Conservation (phyloP, 371 early-diverging fungal species). For the Mucor mucedo region DNA sequence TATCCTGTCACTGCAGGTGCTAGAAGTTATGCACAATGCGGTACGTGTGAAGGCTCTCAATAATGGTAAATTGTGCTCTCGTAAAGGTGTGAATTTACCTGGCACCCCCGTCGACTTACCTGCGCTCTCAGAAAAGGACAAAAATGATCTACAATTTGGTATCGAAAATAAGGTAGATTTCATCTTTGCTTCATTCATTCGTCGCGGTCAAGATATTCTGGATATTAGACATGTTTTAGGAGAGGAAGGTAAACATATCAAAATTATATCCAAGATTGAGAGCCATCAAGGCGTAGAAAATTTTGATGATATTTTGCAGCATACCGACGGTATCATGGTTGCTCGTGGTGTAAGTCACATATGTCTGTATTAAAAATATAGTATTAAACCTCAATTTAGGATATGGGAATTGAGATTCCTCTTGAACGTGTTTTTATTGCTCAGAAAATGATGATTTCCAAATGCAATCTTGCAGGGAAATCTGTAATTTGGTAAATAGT, state of each 20-base stretch:
- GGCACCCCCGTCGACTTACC: slow-evolving; percentile 87
- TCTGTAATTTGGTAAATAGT: slow-evolving; percentile 84
- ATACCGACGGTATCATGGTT: slow-evolving; percentile 98
- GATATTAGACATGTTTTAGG: slow-evolving; percentile 83
- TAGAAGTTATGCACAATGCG: slow-evolving; percentile 54
- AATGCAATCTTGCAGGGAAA: slow-evolving; percentile 93
- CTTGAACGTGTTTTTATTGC: slow-evolving; percentile 90
- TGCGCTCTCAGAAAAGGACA: slow-evolving; percentile 95
- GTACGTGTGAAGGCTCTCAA: slow-evolving; percentile 64
- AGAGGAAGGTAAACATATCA: slow-evolving; percentile 80
- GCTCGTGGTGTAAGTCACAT: slow-evolving; percentile 79
- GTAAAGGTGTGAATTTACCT: slow-evolving; percentile 92
- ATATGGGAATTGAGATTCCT: slow-evolving; percentile 98
- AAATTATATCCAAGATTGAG: slow-evolving; percentile 96
- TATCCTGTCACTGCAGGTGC: slow-evolving; percentile 67
- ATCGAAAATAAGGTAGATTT: slow-evolving; percentile 94
- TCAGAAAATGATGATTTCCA: slow-evolving; percentile 97
- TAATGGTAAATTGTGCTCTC: slow-evolving; percentile 74
- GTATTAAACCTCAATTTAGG: slow-evolving; percentile 35
- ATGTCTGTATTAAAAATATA: not conserved
- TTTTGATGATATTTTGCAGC: slow-evolving; percentile 94
- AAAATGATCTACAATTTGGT: slow-evolving; percentile 89
- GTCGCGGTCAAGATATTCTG: slow-evolving; percentile 85
- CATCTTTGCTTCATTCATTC: slow-evolving; percentile 97
- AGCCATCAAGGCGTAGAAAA: slow-evolving; percentile 95